Evolutionary conservation across 768 basidiomycete species (phyloP).

Genomic region (Naganishia vaughanmartiniae): DNA sequence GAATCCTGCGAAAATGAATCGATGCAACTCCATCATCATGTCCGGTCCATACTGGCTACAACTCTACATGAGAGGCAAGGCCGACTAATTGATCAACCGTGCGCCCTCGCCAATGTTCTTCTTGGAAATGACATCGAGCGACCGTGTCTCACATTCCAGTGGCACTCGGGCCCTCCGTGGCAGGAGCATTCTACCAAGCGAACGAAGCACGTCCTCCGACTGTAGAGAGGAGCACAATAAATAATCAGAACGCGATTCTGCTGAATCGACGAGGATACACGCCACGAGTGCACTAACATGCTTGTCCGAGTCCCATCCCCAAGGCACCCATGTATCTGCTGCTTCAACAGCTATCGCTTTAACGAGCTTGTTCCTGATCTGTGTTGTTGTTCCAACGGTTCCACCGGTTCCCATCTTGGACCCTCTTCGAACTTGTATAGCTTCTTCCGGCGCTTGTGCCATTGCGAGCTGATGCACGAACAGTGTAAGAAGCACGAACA

Average conservation of each 20-base stretch:
- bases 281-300: constrained; percentile 6
- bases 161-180: constrained; percentile 36
- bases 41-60: not conserved
- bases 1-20: not conserved
- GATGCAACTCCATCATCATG: not conserved
- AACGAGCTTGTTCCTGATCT: constrained; percentile 31
- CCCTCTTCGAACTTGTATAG: constrained; percentile 12
- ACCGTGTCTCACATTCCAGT: constrained; percentile 39
- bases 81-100: constrained; percentile 26
- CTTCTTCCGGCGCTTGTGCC: constrained; percentile 18
- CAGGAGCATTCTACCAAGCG: constrained; percentile 39
- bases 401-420: constrained; percentile 34
- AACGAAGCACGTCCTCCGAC: constrained; percentile 13
- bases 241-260: not conserved
- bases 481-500: not conserved
- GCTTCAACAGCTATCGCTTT: constrained; percentile 21
- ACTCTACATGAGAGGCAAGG: not conserved
- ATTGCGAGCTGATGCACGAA: not conserved
- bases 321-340: constrained; percentile 29
- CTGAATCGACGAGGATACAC: not conserved
- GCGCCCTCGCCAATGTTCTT: constrained; percentile 32
- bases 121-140: constrained; percentile 38
- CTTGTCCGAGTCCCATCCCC: constrained; percentile 28
- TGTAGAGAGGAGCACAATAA: not conserved
- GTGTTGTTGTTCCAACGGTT: constrained; percentile 30